Evolutionary conservation across 805 yeast genomes (phyloP).

Genomic region (Ogataea trehaloabstinens): DNA sequence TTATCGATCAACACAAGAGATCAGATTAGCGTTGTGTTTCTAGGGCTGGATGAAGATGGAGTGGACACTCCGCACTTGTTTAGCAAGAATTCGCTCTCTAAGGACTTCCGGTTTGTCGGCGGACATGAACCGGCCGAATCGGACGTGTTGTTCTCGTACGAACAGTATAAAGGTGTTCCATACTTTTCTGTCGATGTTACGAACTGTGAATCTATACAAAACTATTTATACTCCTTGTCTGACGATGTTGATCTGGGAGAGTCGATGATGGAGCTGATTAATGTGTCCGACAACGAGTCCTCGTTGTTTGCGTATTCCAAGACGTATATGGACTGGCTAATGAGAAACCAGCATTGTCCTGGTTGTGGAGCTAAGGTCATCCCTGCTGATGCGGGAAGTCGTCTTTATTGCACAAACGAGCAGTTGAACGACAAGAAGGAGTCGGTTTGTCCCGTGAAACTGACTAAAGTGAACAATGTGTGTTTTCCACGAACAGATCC

Average conservation of each 20-base stretch:
- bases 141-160: conserved; percentile 15
- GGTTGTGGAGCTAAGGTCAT: conserved; percentile 73
- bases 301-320: conserved; percentile 77
- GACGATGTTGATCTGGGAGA: conserved; percentile 4
- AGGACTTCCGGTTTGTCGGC: conserved; percentile 9
- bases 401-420: conserved; percentile 45
- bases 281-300: conserved; percentile 43
- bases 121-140: conserved; percentile 1
- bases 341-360: conserved; percentile 73
- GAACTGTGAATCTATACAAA: conserved; percentile 18
- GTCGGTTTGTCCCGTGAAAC: conserved; percentile 38
- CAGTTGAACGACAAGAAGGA: conserved; percentile 21
- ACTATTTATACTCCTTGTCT: conserved; percentile 8
- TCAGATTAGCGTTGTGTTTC: conserved; percentile 36
- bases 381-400: conserved; percentile 69
- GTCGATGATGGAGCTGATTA: conserved; percentile 22
- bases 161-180: conserved; percentile 60
- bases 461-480: conserved; percentile 60
- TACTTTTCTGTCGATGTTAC: conserved; percentile 61
- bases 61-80: conserved; percentile 17
- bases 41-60: conserved; percentile 47
- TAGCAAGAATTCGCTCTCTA: conserved; percentile 19
- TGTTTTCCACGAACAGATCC: conserved; percentile 93
- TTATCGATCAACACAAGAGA: conserved; percentile 11
- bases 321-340: conserved; percentile 83